A percentile compares a stretch with the other conserved stretches of the same genome.
phyloP scores from a whole-genome alignment of 805 yeast genomes.

The Yarrowia divulgata region DNA sequence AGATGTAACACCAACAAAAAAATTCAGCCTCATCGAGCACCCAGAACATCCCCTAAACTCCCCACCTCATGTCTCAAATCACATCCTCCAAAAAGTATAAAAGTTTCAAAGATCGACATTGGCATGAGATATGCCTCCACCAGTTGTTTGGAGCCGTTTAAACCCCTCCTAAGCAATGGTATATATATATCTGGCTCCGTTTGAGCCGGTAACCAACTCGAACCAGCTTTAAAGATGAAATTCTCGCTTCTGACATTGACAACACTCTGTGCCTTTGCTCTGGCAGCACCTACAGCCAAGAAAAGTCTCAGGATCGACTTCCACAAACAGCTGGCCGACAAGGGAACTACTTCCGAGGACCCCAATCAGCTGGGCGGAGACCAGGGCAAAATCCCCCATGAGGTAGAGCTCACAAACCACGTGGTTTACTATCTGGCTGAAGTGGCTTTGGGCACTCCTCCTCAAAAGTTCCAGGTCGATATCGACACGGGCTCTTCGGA shows the following conservation, averaged over 20 bases:
- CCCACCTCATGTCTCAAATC: not conserved
- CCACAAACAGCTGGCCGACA: not conserved
- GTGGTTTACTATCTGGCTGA: constrained; percentile 18
- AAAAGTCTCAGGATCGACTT: constrained; percentile 22
- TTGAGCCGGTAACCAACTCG: not conserved
- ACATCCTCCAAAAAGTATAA: not conserved
- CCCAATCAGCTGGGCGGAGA: not conserved
- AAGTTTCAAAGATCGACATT: constrained; percentile 20
- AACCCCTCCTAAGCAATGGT: not conserved
- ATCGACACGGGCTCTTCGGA: constrained; percentile 77
- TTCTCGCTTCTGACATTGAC: constrained; percentile 18
- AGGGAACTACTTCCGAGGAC: not conserved
- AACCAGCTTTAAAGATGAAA: not conserved
- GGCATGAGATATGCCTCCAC: constrained; percentile 20
- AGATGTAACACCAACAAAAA: no score
- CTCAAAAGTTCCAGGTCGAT: constrained; percentile 60
- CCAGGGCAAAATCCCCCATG: not conserved
- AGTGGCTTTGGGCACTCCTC: constrained; percentile 60
- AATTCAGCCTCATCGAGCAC: no score
- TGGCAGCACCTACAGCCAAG: constrained; percentile 21
- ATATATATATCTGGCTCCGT: not conserved
- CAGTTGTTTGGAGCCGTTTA: not conserved
- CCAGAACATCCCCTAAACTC: no score
- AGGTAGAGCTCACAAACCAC: constrained; percentile 1
- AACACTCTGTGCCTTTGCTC: not conserved